A percentile compares a stretch with the other conserved stretches of the same genome.
Conservation (phyloP, 306 rosid species). For the Prunus mira region DNA sequence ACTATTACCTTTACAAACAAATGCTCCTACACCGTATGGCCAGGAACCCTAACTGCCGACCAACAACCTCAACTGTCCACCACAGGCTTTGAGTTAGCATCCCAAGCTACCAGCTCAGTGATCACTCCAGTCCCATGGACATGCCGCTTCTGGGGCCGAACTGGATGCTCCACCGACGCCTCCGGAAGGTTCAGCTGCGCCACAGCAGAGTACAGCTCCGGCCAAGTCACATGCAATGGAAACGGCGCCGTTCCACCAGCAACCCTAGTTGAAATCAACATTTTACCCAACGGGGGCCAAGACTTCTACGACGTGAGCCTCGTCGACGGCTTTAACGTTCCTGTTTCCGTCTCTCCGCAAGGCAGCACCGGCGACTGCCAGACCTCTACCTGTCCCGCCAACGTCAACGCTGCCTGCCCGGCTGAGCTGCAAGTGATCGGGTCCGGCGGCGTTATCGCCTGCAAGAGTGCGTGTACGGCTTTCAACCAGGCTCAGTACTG, state of each 20-base stretch:
- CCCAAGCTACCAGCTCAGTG: not conserved
- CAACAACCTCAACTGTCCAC: constrained; percentile 12
- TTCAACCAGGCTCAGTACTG: constrained; percentile 25
- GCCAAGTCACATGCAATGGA: constrained; percentile 6
- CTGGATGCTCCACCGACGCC: not conserved
- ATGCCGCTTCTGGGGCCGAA: constrained; percentile 28
- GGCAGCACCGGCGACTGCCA: constrained; percentile 11
- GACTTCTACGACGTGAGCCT: constrained; percentile 31
- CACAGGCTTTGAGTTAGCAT: constrained; percentile 29
- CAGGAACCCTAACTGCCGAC: constrained; percentile 26
- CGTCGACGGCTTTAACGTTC: constrained; percentile 20
- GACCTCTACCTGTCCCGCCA: not conserved
- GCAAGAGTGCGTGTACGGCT: constrained; percentile 35
- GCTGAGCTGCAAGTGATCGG: not conserved
- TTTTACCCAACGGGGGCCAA: not conserved
- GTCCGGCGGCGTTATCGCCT: constrained; percentile 21
- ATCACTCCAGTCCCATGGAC: constrained; percentile 16
- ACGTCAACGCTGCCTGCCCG: constrained; percentile 20
- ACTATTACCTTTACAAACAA: constrained; percentile 17
- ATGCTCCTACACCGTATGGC: constrained; percentile 32
- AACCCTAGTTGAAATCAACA: constrained; percentile 12
- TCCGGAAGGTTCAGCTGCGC: constrained; percentile 19
- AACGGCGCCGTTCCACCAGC: constrained; percentile 9
- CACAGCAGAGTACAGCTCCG: constrained; percentile 26
- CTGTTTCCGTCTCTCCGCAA: not conserved